Evolutionary conservation across 148 eudicot species (phyloP).

Genomic region (Oxyria digyna): DNA sequence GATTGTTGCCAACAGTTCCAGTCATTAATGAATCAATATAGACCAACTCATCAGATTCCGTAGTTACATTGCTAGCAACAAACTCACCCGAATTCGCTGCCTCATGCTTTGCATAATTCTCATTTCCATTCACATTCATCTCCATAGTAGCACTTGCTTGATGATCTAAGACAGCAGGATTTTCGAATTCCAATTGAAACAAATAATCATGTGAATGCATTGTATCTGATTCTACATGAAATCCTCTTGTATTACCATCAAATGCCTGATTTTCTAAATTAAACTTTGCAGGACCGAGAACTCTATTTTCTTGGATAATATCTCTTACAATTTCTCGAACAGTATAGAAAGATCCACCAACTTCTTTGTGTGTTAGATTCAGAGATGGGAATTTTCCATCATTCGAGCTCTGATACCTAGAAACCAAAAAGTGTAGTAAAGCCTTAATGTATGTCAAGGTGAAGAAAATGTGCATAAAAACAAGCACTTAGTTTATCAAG

Average conservation of each 20-base stretch:
- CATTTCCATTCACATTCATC: conserved; percentile 12
- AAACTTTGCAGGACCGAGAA: conserved; percentile 63
- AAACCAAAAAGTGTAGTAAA: conserved; percentile 3
- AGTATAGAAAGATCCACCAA: conserved; percentile 91
- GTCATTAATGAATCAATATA: background rate
- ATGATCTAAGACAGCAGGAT: conserved; percentile 10
- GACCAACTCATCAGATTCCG: conserved; percentile 9
- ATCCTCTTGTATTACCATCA: conserved; percentile 19
- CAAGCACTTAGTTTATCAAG: background rate
- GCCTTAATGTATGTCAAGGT: background rate
- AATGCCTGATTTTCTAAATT: conserved; percentile 22
- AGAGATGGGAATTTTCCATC: conserved; percentile 77
- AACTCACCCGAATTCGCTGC: conserved; percentile 11
- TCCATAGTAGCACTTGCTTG: conserved; percentile 14
- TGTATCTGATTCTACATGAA: conserved; percentile 43
- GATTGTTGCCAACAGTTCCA: conserved; percentile 3
- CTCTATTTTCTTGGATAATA: conserved; percentile 81
- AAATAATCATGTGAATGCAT: conserved; percentile 26
- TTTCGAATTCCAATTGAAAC: conserved; percentile 16
- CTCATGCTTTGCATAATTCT: conserved; percentile 14
- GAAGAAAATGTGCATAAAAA: background rate
- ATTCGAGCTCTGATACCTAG: conserved; percentile 66
- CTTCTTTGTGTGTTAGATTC: conserved; percentile 80
- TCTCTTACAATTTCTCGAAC: conserved; percentile 83
- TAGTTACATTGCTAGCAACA: background rate